Evolutionary conservation across 768 basidiomycete species (phyloP), one percentile per base, ranked within the genome.

Genomic region (Boletus patriciae): DNA sequence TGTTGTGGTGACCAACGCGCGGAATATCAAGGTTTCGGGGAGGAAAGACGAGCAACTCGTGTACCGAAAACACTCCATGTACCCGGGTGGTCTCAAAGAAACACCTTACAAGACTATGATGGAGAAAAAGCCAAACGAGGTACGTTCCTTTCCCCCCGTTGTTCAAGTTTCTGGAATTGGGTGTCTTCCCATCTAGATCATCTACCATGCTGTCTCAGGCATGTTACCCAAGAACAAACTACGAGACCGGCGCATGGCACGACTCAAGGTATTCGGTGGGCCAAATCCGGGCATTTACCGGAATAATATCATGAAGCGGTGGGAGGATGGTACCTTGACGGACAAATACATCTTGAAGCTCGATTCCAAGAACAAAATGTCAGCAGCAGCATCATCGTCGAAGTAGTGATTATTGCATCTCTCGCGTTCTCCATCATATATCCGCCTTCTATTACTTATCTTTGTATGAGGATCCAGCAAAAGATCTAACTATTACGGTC

Each of bases 171-270:
- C 1, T 54, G 19, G n/a, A 49, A 25, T 34, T 18, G 13, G 4
- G 19, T 15, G 18, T 42, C 36, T 38, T 49, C 33, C 19, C 15
- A 6, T 54, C 16, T 69, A 99, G 97, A 92, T 98, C 63, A 93
- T 99, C 55, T 86, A 93, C 13, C 85, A 92, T 62, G 97, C 97
- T 4, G 97, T 99, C 5, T 90, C 96, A 12, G 93, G 96, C 65
- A 99, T 99, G 97, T 79, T 99, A 52, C 97, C 96, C 34, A 99
- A 98, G 76, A 99, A 99, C 79, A 95, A 90, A 61, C 84, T 97
- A 58, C 85, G 97, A 25, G 91, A 96, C 46, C 81, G 91, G 45
- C 83, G 97, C 36, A 74, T 99, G 47, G 92, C 91, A 56, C 79
- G 97, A 53, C 78, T 99, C 47, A 88, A 90, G 59, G 90, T 98